Conservation (phyloP, 2,329 filamentous ascomycete species). For the Fusarium sp. region DNA sequence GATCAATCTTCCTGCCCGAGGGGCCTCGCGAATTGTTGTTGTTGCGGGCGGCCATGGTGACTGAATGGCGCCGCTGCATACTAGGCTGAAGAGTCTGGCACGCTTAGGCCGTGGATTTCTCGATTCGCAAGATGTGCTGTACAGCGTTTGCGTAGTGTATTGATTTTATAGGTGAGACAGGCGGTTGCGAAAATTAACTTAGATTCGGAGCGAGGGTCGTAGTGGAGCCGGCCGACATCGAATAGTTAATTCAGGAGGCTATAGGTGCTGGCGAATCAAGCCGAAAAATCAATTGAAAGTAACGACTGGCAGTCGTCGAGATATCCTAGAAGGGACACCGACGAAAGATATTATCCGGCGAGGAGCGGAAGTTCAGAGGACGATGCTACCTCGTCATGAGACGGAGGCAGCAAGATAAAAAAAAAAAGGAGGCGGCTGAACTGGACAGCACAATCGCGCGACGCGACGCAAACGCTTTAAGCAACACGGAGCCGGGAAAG, state of each 20-base stretch:
- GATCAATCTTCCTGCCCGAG: constrained; percentile 52
- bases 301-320: constrained; percentile 52
- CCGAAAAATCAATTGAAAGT: constrained; percentile 46
- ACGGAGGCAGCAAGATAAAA: constrained; percentile 40
- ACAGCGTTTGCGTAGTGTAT: constrained; percentile 26
- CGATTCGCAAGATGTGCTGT: constrained; percentile 21
- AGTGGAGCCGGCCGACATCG: constrained; percentile 49
- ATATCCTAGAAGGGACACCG: constrained; percentile 46
- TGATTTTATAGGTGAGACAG: constrained; percentile 20
- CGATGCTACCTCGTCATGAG: constrained; percentile 46
- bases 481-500: constrained; percentile 40
- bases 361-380: constrained; percentile 37
- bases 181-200: constrained; percentile 36
- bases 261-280: constrained; percentile 35
- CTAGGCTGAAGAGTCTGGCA: constrained; percentile 44
- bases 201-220: constrained; percentile 46
- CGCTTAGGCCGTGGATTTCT: constrained; percentile 37
- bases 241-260: constrained; percentile 43
- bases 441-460: constrained; percentile 35
- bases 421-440: constrained; percentile 23
- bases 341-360: constrained; percentile 48
- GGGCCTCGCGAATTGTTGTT: constrained; percentile 54
- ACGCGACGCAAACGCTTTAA: constrained; percentile 41
- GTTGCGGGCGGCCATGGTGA: constrained; percentile 55
- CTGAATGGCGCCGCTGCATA: constrained; percentile 52